Evolutionary conservation across 2,329 filamentous ascomycete genomes (phyloP).

Genomic region (Simplicillium aogashimaense): DNA sequence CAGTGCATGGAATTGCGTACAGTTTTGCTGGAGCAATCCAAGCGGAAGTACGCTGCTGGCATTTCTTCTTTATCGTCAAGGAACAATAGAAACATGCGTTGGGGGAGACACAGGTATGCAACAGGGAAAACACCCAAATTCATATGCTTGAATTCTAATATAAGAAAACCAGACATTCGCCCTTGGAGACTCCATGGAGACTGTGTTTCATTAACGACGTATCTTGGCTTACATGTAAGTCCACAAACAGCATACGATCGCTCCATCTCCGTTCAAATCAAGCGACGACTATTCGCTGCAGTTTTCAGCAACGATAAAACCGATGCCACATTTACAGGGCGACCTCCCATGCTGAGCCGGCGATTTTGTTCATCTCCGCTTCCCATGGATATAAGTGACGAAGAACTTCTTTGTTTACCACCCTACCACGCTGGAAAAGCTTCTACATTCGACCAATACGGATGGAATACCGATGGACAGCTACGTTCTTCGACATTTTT

Average conservation of each 20-base stretch:
- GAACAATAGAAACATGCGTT: constrained; percentile 21
- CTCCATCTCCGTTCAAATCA: constrained; percentile 6
- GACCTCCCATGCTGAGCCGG: constrained; percentile 16
- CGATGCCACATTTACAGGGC: constrained; percentile 5
- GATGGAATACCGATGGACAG: constrained; percentile 24
- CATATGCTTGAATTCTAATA: neutral
- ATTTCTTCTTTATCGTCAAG: constrained; percentile 17
- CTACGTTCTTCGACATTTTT: constrained; percentile 20
- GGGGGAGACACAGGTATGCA: constrained; percentile 23
- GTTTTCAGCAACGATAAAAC: constrained; percentile 2
- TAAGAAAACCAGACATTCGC: constrained; percentile 1
- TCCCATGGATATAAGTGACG: constrained; percentile 27
- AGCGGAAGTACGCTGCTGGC: constrained; percentile 21
- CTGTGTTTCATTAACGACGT: constrained; percentile 6
- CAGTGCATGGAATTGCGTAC: constrained; percentile 9
- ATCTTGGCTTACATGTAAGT: constrained; percentile 7
- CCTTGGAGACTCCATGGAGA: constrained; percentile 7
- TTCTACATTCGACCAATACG: constrained; percentile 10
- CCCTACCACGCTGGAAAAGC: neutral
- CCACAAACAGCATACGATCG: constrained; percentile 1
- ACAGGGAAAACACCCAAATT: neutral
- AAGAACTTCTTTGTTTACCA: constrained; percentile 20
- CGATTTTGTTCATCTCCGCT: constrained; percentile 25
- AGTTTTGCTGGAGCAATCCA: constrained; percentile 17
- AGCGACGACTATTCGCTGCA: constrained; percentile 1